A percentile compares a stretch with the other conserved stretches of the same genome.
Evolutionary conservation across 31 red algal species (phyloP).

Genomic region (Asparagopsis taxiformis): DNA sequence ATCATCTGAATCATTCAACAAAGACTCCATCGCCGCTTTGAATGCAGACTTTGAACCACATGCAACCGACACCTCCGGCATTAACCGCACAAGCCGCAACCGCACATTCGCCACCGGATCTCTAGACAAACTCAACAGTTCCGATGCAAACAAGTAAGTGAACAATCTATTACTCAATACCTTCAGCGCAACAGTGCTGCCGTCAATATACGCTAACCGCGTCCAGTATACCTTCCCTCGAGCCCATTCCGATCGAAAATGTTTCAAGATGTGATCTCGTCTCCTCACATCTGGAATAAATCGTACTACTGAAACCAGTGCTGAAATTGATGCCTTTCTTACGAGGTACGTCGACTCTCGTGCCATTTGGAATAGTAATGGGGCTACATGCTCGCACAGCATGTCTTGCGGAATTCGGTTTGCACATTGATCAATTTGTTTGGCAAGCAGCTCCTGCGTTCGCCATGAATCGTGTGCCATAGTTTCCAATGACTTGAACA

Average conservation of each 20-base stretch:
- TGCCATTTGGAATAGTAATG: slow-evolving; percentile 88
- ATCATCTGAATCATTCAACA: slow-evolving; percentile 61
- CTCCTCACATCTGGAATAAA: slow-evolving; percentile 83
- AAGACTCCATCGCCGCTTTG: slow-evolving; percentile 58
- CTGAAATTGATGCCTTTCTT: slow-evolving; percentile 76
- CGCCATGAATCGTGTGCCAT: slow-evolving; percentile 90
- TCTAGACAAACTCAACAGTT: slow-evolving; percentile 64
- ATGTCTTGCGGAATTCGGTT: slow-evolving; percentile 81
- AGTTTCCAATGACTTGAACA: slow-evolving; percentile 73
- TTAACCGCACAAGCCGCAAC: slow-evolving; percentile 56
- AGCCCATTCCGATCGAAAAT: slow-evolving; percentile 88
- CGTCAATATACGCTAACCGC: slow-evolving; percentile 80
- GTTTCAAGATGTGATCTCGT: slow-evolving; percentile 88
- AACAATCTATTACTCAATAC: slow-evolving; percentile 65
- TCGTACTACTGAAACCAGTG: slow-evolving; percentile 63
- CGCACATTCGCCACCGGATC: slow-evolving; percentile 84
- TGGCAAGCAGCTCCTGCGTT: slow-evolving; percentile 82
- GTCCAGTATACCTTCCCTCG: slow-evolving; percentile 94
- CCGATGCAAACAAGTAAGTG: slow-evolving; percentile 69
- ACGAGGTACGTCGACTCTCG: slow-evolving; percentile 87
- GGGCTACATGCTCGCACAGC: slow-evolving; percentile 81
- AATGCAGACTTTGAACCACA: slow-evolving; percentile 63
- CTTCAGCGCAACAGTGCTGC: slow-evolving; percentile 71
- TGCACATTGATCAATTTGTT: slow-evolving; percentile 75
- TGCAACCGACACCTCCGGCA: slow-evolving; percentile 57